Conservation (phyloP, 78 protist genomes). For the Monosiga brevicollis region DNA sequence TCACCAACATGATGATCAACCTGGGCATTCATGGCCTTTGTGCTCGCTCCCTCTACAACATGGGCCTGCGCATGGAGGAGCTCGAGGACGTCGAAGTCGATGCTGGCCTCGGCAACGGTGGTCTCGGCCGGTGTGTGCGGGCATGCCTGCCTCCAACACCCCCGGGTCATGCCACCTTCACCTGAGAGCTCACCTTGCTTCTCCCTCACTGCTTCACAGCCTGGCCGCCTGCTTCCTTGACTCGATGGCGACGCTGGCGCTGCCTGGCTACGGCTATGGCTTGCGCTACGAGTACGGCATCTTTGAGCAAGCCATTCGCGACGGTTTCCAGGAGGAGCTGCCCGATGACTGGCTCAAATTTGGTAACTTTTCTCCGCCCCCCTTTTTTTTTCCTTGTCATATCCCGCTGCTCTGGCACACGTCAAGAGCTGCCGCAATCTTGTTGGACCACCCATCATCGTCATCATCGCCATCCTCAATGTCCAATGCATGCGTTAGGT, state of each 20-base stretch:
- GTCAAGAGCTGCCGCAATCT: too few species aligned
- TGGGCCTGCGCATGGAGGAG: constrained; percentile 32
- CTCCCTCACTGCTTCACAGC: not conserved
- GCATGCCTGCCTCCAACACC: too few species aligned
- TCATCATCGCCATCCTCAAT: too few species aligned
- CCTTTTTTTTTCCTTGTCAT: too few species aligned
- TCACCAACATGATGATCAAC: constrained; percentile 68
- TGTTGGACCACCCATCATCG: too few species aligned
- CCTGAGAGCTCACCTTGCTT: too few species aligned
- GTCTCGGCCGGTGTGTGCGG: constrained; percentile 89
- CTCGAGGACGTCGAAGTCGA: constrained; percentile 75
- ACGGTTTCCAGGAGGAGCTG: constrained; percentile 75
- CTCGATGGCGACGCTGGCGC: constrained; percentile 79
- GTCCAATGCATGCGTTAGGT: too few species aligned
- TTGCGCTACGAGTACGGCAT: constrained; percentile 87
- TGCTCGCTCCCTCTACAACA: constrained; percentile 42
- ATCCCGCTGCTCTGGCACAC: too few species aligned
- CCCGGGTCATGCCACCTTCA: too few species aligned
- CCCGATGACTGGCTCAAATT: constrained; percentile 82
- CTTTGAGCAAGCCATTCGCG: constrained; percentile 77
- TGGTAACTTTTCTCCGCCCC: too few species aligned
- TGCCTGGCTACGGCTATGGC: constrained; percentile 85
- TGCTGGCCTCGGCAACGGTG: constrained; percentile 96
- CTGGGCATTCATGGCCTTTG: constrained; percentile 53
- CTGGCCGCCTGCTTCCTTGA: constrained; percentile 84